Evolutionary conservation across 345 rosid species (phyloP).

Genomic region (Pugionium dolabratum): DNA sequence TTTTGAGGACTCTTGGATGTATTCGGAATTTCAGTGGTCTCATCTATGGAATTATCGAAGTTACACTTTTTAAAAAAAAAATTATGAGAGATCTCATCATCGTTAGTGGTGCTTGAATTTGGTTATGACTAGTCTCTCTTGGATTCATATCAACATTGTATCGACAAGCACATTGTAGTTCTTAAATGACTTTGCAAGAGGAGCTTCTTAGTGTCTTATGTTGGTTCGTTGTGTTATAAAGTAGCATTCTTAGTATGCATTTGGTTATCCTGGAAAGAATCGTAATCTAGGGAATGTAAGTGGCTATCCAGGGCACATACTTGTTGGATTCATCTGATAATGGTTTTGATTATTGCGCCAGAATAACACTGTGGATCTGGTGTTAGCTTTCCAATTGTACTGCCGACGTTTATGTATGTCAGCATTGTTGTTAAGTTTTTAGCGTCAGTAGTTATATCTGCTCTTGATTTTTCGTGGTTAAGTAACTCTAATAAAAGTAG

Average conservation of each 20-base stretch:
- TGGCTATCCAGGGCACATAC: not conserved
- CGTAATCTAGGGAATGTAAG: not conserved
- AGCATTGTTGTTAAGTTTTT: not conserved
- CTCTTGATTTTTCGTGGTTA: not conserved
- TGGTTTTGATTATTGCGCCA: conserved; percentile 3
- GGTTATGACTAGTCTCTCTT: conserved; percentile 3
- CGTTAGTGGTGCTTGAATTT: conserved; percentile 1
- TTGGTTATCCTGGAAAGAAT: not conserved
- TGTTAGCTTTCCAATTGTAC: conserved; percentile 2
- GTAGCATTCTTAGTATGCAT: not conserved
- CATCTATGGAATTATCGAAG: conserved; percentile 10
- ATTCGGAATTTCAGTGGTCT: not conserved
- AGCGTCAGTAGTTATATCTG: not conserved
- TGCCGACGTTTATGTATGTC: not conserved
- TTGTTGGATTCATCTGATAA: not conserved
- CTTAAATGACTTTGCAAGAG: conserved; percentile 6
- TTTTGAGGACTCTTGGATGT: not conserved
- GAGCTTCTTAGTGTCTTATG: conserved; percentile 7
- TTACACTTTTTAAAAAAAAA: not conserved
- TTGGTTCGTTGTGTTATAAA: conserved; percentile 6
- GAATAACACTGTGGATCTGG: not conserved
- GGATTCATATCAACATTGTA: not conserved
- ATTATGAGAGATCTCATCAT: conserved; percentile 30
- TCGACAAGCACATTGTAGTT: not conserved
- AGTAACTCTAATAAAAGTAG: not conserved